Percentiles rank a stretch among this genome's conserved stretches.
These are phyloP conservation scores for Penicillium frequentans DNA, from an alignment of 2,329 filamentous ascomycete species.

Conservation along the genomic window DNA sequence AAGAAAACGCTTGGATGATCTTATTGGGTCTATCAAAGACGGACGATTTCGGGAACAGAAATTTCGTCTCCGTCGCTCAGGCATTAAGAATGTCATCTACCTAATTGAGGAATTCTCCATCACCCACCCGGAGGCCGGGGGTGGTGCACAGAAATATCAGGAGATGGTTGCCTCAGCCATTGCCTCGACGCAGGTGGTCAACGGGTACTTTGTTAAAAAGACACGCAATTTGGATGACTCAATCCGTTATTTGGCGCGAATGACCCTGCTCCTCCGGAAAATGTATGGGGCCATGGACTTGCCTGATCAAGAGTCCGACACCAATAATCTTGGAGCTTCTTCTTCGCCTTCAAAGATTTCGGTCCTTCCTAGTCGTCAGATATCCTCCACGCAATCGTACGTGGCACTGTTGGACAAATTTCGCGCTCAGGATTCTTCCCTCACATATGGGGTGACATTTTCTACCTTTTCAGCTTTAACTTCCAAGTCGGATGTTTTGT, in stretches of 20 bases:
- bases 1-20: conserved; percentile 75
- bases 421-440: conserved; percentile 47
- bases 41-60: conserved; percentile 83
- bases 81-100: conserved; percentile 75
- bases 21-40: conserved; percentile 78
- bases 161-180: conserved; percentile 72
- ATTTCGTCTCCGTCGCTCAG: conserved; percentile 71
- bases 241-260: conserved; percentile 69
- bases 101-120: conserved; percentile 72
- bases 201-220: conserved; percentile 76
- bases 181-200: conserved; percentile 73
- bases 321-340: conserved; percentile 43
- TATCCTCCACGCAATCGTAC: conserved; percentile 66
- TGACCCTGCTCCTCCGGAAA: conserved; percentile 68
- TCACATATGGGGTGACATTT: conserved; percentile 66
- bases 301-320: conserved; percentile 1
- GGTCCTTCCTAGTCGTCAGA: conserved; percentile 63
- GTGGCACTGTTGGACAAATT: conserved; percentile 63
- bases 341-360: conserved; percentile 11
- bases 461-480: conserved; percentile 69
- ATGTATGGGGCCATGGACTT: conserved; percentile 50
- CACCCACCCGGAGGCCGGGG: conserved; percentile 51
- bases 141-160: conserved; percentile 53
- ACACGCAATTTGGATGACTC: conserved; percentile 76
- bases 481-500: conserved; percentile 73